Evolutionary conservation across 1,139 yeast genomes (phyloP).

Genomic region (Suhomyces choctaworum): DNA sequence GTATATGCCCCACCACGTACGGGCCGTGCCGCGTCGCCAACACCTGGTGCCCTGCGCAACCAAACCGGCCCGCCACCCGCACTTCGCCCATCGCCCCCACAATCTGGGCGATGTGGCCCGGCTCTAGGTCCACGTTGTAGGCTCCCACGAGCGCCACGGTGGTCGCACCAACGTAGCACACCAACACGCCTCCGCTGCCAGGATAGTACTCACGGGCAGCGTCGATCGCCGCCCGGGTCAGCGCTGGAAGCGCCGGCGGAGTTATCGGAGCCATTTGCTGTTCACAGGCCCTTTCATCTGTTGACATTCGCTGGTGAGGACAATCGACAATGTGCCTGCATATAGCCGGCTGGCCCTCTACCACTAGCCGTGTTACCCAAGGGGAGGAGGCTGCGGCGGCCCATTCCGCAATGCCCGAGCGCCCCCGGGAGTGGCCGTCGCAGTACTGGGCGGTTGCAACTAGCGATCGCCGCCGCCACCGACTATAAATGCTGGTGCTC

Average conservation of each 20-base stretch:
- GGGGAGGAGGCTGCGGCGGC: no score
- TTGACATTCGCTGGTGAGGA: no score
- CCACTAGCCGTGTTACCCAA: conserved; percentile 5
- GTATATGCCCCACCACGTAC: conserved; percentile 3
- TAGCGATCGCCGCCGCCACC: no score
- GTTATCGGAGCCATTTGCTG: conserved; percentile 8
- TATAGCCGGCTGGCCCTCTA: neutral
- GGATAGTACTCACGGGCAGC: conserved; percentile 3
- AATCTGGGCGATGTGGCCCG: neutral
- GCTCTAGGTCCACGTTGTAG: neutral
- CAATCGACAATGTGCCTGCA: neutral
- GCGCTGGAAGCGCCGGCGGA: conserved; percentile 6
- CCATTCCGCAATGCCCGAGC: no score
- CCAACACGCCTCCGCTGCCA: conserved; percentile 2
- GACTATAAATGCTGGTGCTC: no score
- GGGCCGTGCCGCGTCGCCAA: conserved; percentile 1
- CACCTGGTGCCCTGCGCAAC: conserved; percentile 1
- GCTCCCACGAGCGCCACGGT: conserved; percentile 4
- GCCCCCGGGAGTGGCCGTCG: no score
- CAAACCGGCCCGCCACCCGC: conserved; percentile 1
- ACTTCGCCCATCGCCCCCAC: conserved; percentile 2
- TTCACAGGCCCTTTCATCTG: no score
- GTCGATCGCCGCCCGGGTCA: conserved; percentile 1
- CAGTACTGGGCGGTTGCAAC: no score
- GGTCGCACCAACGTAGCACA: neutral